Conservation (phyloP, 106 monocot species). For the Acanthochlamys bracteata region DNA sequence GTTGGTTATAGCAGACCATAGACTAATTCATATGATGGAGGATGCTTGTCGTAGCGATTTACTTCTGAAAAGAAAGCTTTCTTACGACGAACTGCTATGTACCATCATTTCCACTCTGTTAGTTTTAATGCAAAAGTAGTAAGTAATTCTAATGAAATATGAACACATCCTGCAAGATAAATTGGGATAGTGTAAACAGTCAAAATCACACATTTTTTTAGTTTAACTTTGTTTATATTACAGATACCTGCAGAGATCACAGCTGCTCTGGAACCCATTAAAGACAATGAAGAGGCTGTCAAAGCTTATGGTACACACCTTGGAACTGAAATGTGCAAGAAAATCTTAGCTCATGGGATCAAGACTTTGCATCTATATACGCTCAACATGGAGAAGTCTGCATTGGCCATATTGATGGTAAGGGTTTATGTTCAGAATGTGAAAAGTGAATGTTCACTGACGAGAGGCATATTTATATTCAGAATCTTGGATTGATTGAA, state of each 20-base stretch:
- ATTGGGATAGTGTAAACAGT: background rate
- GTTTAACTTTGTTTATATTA: background rate
- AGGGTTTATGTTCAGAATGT: constrained; percentile 5
- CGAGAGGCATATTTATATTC: background rate
- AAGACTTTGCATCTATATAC: constrained; percentile 90
- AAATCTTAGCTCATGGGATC: constrained; percentile 78
- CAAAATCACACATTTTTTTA: background rate
- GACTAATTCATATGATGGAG: too few relatives aligned
- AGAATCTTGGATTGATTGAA: constrained; percentile 93
- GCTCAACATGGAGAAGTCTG: constrained; percentile 96
- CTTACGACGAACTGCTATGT: too few relatives aligned
- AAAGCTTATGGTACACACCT: constrained; percentile 87
- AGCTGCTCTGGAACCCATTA: constrained; percentile 74
- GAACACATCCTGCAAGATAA: background rate
- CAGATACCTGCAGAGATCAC: constrained; percentile 76
- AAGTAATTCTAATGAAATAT: background rate
- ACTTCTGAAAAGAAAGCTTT: too few relatives aligned
- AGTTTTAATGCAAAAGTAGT: background rate
- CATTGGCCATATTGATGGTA: constrained; percentile 78
- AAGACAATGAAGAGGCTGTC: constrained; percentile 92
- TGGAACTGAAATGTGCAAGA: constrained; percentile 96
- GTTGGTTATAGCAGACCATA: too few relatives aligned
- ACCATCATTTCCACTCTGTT: background rate
- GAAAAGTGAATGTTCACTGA: background rate
- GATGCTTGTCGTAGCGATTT: too few relatives aligned